Percentiles rank a stretch among this genome's conserved stretches.
Conservation (phyloP, 805 yeast genomes). For the Myxozyma neglecta region DNA sequence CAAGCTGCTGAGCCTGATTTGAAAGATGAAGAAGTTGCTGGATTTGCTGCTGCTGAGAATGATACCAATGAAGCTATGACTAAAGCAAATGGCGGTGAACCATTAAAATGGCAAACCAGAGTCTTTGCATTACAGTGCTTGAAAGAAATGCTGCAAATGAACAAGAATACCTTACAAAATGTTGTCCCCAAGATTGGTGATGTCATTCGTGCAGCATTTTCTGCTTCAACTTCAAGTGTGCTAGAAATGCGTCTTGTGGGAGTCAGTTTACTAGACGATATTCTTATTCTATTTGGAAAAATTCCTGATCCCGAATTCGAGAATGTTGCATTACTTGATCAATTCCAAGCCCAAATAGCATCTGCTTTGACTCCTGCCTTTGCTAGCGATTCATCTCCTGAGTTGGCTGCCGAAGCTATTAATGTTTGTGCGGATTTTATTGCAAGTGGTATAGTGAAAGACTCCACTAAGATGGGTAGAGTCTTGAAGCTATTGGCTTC, state of each 20-base stretch:
- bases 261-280: conserved; percentile 60
- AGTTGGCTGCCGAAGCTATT: conserved; percentile 73
- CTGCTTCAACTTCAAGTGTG: conserved; percentile 75
- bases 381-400: conserved; percentile 66
- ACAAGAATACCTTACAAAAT: conserved; percentile 24
- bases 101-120: conserved; percentile 48
- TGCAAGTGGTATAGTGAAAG: conserved; percentile 55
- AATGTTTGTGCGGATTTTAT: conserved; percentile 75
- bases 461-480: conserved; percentile 50
- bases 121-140: conserved; percentile 44
- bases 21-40: conserved; percentile 51
- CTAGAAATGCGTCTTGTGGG: conserved; percentile 63
- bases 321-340: conserved; percentile 71
- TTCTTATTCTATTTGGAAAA: conserved; percentile 60
- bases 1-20: conserved; percentile 43
- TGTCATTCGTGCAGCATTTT: conserved; percentile 72
- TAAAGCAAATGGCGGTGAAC: conserved; percentile 38
- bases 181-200: conserved; percentile 47
- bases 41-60: conserved; percentile 40
- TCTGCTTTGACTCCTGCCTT: conserved; percentile 90
- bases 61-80: conserved; percentile 25
- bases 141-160: conserved; percentile 34
- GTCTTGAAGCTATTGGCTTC: conserved; percentile 63
- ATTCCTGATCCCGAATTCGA: conserved; percentile 72
- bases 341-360: conserved; percentile 91